Percentiles rank a stretch among this genome's conserved stretches.
These are phyloP conservation scores for Exutisphaerella laricina DNA, from an alignment of 2,329 filamentous ascomycete genomes.

Conservation along the genomic window DNA sequence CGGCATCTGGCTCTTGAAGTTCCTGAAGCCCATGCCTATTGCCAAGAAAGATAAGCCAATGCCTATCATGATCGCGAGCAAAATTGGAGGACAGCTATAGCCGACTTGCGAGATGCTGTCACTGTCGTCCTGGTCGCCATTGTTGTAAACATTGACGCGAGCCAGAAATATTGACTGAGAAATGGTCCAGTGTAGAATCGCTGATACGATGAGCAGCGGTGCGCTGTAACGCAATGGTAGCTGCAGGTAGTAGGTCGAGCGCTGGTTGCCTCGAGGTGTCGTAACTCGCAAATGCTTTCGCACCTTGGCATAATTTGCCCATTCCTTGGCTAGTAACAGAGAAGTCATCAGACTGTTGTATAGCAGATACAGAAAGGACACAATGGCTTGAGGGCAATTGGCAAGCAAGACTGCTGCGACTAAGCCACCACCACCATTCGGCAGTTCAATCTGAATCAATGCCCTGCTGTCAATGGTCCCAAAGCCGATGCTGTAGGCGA, in stretches of 20 bases:
- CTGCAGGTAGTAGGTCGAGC: conserved; percentile 39
- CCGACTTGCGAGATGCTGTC: conserved; percentile 9
- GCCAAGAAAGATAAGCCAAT: conserved; percentile 1
- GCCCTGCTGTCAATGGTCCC: conserved; percentile 10
- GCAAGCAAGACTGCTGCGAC: conserved; percentile 2
- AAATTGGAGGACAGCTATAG: conserved; percentile 12
- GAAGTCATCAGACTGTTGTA: conserved; percentile 16
- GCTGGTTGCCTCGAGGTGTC: conserved; percentile 33
- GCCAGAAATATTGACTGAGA: conserved; percentile 44
- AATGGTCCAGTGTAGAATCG: conserved; percentile 41
- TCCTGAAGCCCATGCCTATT: conserved; percentile 6
- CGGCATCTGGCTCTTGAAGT: conserved; percentile 8
- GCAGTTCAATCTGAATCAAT: neutral
- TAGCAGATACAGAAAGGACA: conserved; percentile 12
- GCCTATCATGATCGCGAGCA: conserved; percentile 11
- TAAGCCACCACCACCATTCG: neutral
- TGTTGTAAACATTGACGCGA: conserved; percentile 23
- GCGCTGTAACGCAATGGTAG: conserved; percentile 37
- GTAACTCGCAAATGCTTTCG: conserved; percentile 37
- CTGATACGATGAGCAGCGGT: conserved; percentile 35
- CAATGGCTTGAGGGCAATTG: conserved; percentile 14
- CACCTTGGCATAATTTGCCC: neutral
- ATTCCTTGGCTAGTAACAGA: conserved; percentile 7
- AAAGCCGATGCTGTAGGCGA: conserved; percentile 9
- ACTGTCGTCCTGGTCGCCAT: conserved; percentile 2